phyloP scores from a whole-genome alignment of 2,329 filamentous ascomycete species.

The Colletotrichum tamarilloi region DNA sequence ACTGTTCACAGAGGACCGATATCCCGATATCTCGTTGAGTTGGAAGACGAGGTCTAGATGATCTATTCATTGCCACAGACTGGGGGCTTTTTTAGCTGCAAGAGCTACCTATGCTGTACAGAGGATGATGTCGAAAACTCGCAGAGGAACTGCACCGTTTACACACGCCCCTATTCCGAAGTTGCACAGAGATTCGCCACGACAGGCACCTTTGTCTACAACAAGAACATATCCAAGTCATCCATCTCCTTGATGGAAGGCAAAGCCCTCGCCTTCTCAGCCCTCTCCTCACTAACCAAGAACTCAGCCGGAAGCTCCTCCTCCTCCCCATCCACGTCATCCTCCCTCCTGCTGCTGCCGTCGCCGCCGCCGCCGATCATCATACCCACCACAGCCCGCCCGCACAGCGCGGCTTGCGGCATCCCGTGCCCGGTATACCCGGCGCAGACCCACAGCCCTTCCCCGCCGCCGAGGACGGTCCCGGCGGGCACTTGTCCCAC shows the following conservation, averaged over 20 bases:
- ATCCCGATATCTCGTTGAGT: no score
- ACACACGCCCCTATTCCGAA: background rate
- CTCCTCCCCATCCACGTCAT: conserved; percentile 51
- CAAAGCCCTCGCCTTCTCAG: conserved; percentile 34
- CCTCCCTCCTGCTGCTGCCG: background rate
- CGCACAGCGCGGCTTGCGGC: conserved; percentile 77
- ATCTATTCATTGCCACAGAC: no score
- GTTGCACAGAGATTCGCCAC: background rate
- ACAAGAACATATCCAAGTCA: conserved; percentile 34
- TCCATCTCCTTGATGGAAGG: conserved; percentile 34
- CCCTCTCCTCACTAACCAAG: conserved; percentile 47
- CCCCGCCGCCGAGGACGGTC: conserved; percentile 54
- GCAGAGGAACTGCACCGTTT: background rate
- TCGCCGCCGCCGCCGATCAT: conserved; percentile 55
- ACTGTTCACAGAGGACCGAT: background rate
- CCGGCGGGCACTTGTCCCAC: conserved; percentile 72
- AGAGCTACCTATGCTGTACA: no score
- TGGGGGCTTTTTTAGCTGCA: no score
- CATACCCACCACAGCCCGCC: conserved; percentile 70
- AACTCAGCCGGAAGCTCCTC: conserved; percentile 55
- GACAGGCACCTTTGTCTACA: background rate
- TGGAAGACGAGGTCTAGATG: no score
- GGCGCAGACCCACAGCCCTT: conserved; percentile 71
- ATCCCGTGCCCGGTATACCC: conserved; percentile 83
- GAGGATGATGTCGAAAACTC: no score